phyloP scores from a whole-genome alignment of 2,329 filamentous ascomycete genomes.

The Hyphodiscus sp. region DNA sequence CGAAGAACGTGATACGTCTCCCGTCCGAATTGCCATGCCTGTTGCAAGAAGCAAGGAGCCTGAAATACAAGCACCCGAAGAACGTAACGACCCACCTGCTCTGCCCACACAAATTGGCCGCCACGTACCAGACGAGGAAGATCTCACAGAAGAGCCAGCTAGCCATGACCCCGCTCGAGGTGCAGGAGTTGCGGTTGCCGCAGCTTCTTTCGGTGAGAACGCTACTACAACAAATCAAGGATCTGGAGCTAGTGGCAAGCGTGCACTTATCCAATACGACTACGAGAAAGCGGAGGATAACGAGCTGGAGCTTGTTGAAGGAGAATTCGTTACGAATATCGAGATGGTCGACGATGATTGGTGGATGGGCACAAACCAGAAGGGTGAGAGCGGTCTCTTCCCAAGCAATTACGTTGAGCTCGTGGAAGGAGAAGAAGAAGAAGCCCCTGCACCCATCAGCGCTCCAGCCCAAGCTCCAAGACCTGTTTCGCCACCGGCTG shows the following conservation, averaged over 20 bases:
- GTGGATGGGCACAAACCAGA: constrained; percentile 92
- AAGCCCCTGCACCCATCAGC: constrained; percentile 20
- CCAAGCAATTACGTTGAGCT: constrained; percentile 96
- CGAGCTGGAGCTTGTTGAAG: constrained; percentile 85
- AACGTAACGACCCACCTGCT: constrained; percentile 44
- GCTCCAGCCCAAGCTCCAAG: constrained; percentile 18
- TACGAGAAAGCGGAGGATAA: constrained; percentile 98
- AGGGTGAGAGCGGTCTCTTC: constrained; percentile 84
- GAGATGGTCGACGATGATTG: constrained; percentile 98
- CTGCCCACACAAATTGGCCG: constrained; percentile 59
- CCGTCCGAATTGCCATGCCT: constrained; percentile 80
- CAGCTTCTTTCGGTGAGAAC: constrained; percentile 37
- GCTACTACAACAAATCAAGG: constrained; percentile 35
- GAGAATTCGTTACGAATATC: constrained; percentile 82
- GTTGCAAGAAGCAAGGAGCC: constrained; percentile 58
- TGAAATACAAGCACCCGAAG: constrained; percentile 45
- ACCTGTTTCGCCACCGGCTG: constrained; percentile 29
- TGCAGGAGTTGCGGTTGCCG: constrained; percentile 49
- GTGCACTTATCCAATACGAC: constrained; percentile 82
- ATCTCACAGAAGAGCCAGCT: constrained; percentile 58
- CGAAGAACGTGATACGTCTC: constrained; percentile 55
- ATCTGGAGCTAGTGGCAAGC: constrained; percentile 52
- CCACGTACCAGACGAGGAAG: constrained; percentile 56
- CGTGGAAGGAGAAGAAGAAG: constrained; percentile 53
- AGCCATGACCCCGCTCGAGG: constrained; percentile 53